Base-by-base conservation (phyloP, 495 filamentous ascomycete species). In the Apiosordaria backusii region DNA sequence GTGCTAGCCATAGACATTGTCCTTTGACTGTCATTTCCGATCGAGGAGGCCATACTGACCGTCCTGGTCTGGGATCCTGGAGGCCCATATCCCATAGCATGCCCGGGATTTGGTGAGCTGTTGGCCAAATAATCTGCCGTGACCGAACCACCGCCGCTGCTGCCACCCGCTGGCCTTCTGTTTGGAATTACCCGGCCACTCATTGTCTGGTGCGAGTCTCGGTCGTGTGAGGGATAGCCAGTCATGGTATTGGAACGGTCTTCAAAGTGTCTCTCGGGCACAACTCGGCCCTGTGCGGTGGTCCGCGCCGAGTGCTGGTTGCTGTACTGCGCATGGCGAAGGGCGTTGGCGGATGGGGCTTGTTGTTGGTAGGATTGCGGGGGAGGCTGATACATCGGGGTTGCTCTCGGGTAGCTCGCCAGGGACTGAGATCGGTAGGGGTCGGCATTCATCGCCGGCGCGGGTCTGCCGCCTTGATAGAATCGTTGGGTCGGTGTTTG, bases 211-310 rank as follows among this genome's bases (percentile, higher is more conserved):
- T 88, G 83, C 64, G 89, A 82, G 64, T 98, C 92, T 58, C 86
- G 84, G 66, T 94, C 91, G 66, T 87, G 79, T 18, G 80, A 76
- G 23, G 88, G 83, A 74, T 97, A 97, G 2, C 90, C 90, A 18
- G 88, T 93, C 87, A 99, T 88, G 26, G 94, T 96, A 95, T 98
- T 98, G 60, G 95, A 87, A 60, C 96, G 85, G 73, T 97, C 93
- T 72, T 98, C 89, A 60, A 67, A 54, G 72, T 95, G 90, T 59
- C 92, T 86, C 69, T 97, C 93, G 6, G 96, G 96, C 1, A 99
- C 92, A 25, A 92, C 78, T 61, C 96, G 86, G 18, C 96, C 96
- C 75, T 96, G 91, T 1, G 91, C 91, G 23, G 93, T 96, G 26
- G 93, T 98, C 72, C 92, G 85, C 19, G 80, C 74, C 40, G 91